Evolutionary conservation across 495 filamentous ascomycete genomes (phyloP).

Genomic region (Talaromyces nanjingensis): DNA sequence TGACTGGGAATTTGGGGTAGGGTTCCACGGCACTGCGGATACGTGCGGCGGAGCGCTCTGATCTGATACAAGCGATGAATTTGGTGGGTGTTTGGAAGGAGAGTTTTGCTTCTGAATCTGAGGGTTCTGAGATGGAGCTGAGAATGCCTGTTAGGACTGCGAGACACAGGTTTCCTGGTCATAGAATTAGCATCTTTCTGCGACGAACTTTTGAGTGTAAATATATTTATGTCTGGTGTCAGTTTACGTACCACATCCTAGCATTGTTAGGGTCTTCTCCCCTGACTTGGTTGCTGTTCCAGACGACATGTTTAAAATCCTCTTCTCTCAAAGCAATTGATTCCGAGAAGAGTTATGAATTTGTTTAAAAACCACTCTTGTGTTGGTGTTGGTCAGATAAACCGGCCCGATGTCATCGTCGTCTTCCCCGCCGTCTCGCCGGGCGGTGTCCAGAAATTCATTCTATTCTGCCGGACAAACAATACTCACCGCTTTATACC

Average conservation of each 20-base stretch:
- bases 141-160: conserved; percentile 80
- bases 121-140: conserved; percentile 42
- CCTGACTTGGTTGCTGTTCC: conserved; percentile 6
- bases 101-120: conserved; percentile 22
- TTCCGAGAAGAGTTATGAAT: no score
- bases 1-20: conserved; percentile 23
- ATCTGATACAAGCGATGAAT: conserved; percentile 72
- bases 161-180: conserved; percentile 68
- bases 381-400: neutral
- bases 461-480: conserved; percentile 6
- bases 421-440: neutral
- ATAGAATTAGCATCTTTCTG: neutral
- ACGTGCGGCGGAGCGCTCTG: conserved; percentile 52
- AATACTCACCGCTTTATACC: neutral
- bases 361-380: no score
- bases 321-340: neutral
- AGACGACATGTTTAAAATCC: neutral
- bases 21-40: conserved; percentile 52
- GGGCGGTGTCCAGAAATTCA: neutral
- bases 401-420: neutral
- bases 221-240: neutral
- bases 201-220: neutral
- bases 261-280: conserved; percentile 59
- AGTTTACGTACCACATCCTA: conserved; percentile 59
- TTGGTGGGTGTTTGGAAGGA: conserved; percentile 54